Evolutionary conservation across 495 filamentous ascomycete genomes (phyloP).

Genomic region (Hyaloscypha bicolor): DNA sequence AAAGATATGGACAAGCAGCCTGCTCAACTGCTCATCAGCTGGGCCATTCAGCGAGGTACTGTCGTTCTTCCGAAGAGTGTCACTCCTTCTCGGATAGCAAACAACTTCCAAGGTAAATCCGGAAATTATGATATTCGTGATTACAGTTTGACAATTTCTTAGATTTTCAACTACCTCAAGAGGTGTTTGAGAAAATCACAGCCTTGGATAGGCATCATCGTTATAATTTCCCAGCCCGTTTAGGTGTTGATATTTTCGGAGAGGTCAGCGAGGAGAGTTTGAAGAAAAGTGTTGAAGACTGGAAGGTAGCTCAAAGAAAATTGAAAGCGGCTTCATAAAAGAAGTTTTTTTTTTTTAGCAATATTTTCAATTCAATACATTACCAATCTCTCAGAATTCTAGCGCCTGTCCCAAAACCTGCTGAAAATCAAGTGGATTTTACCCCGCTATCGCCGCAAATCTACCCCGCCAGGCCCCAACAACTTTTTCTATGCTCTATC

Average conservation of each 20-base stretch:
- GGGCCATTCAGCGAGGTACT: constrained; percentile 54
- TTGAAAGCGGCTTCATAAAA: constrained; percentile 18
- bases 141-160: too few species aligned
- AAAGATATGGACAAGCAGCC: constrained; percentile 46
- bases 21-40: constrained; percentile 53
- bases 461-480: background rate
- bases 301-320: constrained; percentile 44
- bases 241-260: constrained; percentile 53
- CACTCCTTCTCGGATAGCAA: constrained; percentile 57
- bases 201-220: constrained; percentile 48
- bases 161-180: constrained; percentile 50
- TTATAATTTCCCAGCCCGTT: constrained; percentile 54
- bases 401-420: too few species aligned
- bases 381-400: background rate
- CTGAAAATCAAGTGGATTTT: too few species aligned
- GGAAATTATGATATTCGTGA: background rate
- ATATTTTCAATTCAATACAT: background rate
- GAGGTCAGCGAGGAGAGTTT: constrained; percentile 49
- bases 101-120: constrained; percentile 52
- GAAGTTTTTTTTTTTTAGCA: background rate
- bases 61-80: constrained; percentile 64
- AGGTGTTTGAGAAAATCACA: constrained; percentile 47
- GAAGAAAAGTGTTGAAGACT: constrained; percentile 47
- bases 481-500: background rate
- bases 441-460: background rate